Percentiles rank a stretch among this genome's conserved stretches.
These are phyloP conservation scores for Xylaria polymorpha DNA, from an alignment of 2,329 filamentous ascomycete genomes.

Conservation along the genomic window DNA sequence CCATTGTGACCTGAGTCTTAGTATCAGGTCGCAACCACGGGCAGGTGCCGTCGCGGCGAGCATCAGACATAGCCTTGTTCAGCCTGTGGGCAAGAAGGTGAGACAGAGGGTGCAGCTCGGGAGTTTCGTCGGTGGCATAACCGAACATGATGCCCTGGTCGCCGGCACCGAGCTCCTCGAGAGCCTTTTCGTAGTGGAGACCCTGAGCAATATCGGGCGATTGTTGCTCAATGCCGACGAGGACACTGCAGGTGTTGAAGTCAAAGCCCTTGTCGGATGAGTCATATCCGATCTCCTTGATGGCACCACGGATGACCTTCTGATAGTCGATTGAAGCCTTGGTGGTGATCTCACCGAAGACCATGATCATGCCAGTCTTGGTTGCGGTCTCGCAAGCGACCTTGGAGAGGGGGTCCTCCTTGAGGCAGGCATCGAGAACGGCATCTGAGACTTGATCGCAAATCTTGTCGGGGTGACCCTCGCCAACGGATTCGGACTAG, in stretches of 20 bases:
- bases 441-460: conserved; percentile 98
- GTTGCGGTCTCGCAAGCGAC: conserved; percentile 99
- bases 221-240: conserved; percentile 99
- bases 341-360: conserved; percentile 98
- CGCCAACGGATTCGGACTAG: conserved; percentile 86
- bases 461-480: conserved; percentile 96
- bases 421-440: conserved; percentile 96
- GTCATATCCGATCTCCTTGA: conserved; percentile 99
- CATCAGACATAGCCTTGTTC: conserved; percentile 92
- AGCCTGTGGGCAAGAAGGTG: conserved; percentile 96
- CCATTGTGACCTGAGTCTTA: conserved; percentile 99
- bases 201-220: conserved; percentile 99
- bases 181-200: conserved; percentile 96
- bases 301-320: conserved; percentile 90
- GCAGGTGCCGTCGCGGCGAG: conserved; percentile 86
- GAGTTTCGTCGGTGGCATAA: conserved; percentile 99
- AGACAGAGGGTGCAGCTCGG: conserved; percentile 94
- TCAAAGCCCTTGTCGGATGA: conserved; percentile 97
- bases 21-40: conserved; percentile 98
- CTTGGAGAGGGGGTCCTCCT: conserved; percentile 96
- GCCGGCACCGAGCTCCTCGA: conserved; percentile 97
- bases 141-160: conserved; percentile 99
- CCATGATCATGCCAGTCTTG: conserved; percentile 99
- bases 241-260: conserved; percentile 99
- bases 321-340: conserved; percentile 97